Evolutionary conservation across 208 protist genomes (phyloP), one percentile per base, ranked within the genome.

Genomic region (Leishmania guyanensis): DNA sequence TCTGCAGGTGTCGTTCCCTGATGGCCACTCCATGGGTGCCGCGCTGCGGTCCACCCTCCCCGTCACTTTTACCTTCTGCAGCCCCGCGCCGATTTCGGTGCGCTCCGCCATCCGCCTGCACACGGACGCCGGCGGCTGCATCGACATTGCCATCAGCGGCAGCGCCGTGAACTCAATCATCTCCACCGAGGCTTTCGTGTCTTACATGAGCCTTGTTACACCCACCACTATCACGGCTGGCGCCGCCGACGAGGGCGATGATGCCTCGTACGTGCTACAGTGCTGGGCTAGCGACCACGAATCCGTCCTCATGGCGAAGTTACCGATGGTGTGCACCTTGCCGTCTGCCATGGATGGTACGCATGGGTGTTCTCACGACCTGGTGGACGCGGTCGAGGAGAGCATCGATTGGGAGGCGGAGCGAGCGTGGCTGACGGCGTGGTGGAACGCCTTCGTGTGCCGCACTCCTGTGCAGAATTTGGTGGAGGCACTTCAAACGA

Each of bases 81-180:
- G 78, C 62, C 78, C 74, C 53, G 64, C 33, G 14, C 82, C 82
- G 48, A 86, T 86, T 60, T 79, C 78, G 12, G 82, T 86, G 78
- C 78, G 82, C 58, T 86, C 93, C 29, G 96, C 92, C 33, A 94
- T 99, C 66, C 87, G 89, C 36, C 92, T 99, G 71, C 80, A 88
- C 71, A 96, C 97, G 75, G 80, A 92, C 62, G 81, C 88, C 4
- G 92, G 94, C 46, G 90, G 94, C 73, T 83, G 36, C 33, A 93
- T 98, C 66, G 88, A 86, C 26, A 80, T 99, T 51, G 84, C 84
- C 62, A 88, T 99, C 60, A 92, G 87, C 43, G 94, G 89, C 71
- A 94, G 90, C 51, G 82, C 95, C 46, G 91, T 99, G 81, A 98
- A 98, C 80, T 98, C 91, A 17, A 88, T 99, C 62, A 69, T 98